phyloP scores from a whole-genome alignment of 1,284 basidiomycete species.

The Tremellales sp. region DNA sequence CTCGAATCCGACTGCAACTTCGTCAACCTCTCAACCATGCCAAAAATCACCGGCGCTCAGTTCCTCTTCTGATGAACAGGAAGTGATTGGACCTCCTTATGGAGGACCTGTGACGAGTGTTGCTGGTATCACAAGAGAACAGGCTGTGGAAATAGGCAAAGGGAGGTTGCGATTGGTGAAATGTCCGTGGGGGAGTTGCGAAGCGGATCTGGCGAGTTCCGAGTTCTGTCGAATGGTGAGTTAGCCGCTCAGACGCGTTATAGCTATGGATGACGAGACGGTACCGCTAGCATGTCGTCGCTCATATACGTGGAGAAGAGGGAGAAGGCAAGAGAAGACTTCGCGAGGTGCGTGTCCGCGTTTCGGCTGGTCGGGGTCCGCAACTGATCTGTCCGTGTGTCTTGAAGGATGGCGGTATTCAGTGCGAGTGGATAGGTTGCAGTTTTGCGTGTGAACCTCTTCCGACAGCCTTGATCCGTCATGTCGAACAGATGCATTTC shows the following conservation, averaged over 20 bases:
- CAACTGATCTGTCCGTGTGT: too few relatives aligned
- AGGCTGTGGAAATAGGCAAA: background rate
- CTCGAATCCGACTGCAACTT: too few relatives aligned
- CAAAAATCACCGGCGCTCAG: too few relatives aligned
- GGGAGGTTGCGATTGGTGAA: conserved; percentile 1
- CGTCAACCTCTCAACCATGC: too few relatives aligned
- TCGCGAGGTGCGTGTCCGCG: background rate
- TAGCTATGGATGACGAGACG: background rate
- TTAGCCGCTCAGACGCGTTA: background rate
- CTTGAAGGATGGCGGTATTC: background rate
- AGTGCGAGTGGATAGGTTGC: conserved; percentile 18
- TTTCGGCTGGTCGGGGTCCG: background rate
- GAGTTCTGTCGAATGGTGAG: conserved; percentile 8
- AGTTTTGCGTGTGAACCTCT: too few relatives aligned
- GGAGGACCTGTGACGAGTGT: too few relatives aligned
- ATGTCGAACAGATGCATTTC: too few relatives aligned
- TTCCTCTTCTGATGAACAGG: too few relatives aligned
- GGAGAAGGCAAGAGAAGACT: background rate
- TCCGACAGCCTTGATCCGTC: too few relatives aligned
- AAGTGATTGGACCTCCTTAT: too few relatives aligned
- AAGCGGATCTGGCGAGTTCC: conserved; percentile 8
- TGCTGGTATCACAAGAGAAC: background rate
- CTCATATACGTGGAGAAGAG: background rate
- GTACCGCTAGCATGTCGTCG: conserved; percentile 2
- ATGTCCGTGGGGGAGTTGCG: conserved; percentile 10